phyloP scores from a whole-genome alignment of 495 filamentous ascomycete genomes.

The Hypoxylon fuscum region DNA sequence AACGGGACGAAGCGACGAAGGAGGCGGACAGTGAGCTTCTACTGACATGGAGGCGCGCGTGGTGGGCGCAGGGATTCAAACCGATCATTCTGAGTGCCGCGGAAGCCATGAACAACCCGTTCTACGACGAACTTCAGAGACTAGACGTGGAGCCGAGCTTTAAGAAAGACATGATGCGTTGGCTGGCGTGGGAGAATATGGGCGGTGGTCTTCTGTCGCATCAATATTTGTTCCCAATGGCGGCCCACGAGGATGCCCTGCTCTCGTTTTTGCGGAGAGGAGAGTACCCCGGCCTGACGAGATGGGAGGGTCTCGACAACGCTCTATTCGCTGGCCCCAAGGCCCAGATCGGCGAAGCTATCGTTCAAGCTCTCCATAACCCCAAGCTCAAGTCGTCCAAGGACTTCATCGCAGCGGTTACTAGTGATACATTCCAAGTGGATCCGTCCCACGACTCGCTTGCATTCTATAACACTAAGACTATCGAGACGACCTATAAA shows the following conservation, averaged over 20 bases:
- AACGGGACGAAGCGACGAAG: slow-evolving; percentile 66
- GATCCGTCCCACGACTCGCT: slow-evolving; percentile 71
- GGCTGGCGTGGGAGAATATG: slow-evolving; percentile 95
- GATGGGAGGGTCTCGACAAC: slow-evolving; percentile 76
- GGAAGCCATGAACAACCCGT: slow-evolving; percentile 85
- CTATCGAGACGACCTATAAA: slow-evolving; percentile 69
- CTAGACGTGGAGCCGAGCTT: slow-evolving; percentile 60
- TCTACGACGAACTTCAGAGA: slow-evolving; percentile 75
- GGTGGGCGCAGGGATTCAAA: slow-evolving; percentile 92
- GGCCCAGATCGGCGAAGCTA: slow-evolving; percentile 67
- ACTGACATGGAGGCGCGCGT: slow-evolving; percentile 88
- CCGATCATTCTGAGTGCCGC: slow-evolving; percentile 81
- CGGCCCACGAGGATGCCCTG: slow-evolving; percentile 73
- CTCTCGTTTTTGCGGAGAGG: slow-evolving; percentile 77
- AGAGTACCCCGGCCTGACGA: slow-evolving; percentile 73
- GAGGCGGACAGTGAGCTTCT: slow-evolving; percentile 81
- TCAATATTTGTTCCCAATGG: slow-evolving; percentile 88
- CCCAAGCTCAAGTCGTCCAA: slow-evolving; percentile 63
- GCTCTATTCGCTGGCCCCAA: slow-evolving; percentile 80
- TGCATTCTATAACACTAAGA: slow-evolving; percentile 78
- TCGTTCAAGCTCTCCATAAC: slow-evolving; percentile 69
- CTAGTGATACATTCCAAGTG: slow-evolving; percentile 66
- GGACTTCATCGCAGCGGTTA: slow-evolving; percentile 66
- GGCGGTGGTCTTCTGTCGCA: slow-evolving; percentile 84
- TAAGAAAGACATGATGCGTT: slow-evolving; percentile 79